phyloP scores from a whole-genome alignment of 108 stramenopile genomes.

The Pseudonitzschia multistriata region DNA sequence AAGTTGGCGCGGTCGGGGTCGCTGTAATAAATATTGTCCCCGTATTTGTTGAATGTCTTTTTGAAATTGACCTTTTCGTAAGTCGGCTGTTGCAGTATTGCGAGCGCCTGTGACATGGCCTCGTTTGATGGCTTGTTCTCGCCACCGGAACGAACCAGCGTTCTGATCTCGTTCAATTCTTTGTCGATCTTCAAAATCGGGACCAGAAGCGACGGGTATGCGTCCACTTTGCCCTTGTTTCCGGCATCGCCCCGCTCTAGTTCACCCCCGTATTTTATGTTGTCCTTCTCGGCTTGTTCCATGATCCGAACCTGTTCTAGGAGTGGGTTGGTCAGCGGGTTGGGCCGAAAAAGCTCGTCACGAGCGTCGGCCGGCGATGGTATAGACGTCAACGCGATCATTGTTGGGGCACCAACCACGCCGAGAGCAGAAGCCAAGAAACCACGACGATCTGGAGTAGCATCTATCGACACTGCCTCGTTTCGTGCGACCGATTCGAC shows the following conservation, averaged over 20 bases:
- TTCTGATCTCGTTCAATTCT: conserved; percentile 46
- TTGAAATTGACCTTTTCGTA: conserved; percentile 73
- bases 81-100: conserved; percentile 46
- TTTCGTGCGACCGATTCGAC: neutral
- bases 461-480: neutral
- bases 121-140: conserved; percentile 14
- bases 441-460: neutral
- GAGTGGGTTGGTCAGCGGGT: conserved; percentile 72
- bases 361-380: conserved; percentile 24
- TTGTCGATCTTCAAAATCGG: conserved; percentile 67
- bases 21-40: conserved; percentile 84
- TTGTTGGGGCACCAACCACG: neutral
- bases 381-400: conserved; percentile 1
- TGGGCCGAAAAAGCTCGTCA: conserved; percentile 58
- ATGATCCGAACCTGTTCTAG: conserved; percentile 69
- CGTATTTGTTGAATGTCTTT: conserved; percentile 80
- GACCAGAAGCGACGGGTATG: conserved; percentile 57
- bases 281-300: conserved; percentile 81
- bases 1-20: conserved; percentile 84
- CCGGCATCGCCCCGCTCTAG: conserved; percentile 50
- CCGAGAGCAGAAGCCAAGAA: neutral
- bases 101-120: conserved; percentile 32
- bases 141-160: conserved; percentile 26
- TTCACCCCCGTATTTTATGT: conserved; percentile 75
- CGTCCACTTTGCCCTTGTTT: conserved; percentile 42